phyloP scores from a whole-genome alignment of 2,329 filamentous ascomycete genomes.

The Penicillium vulpinum region DNA sequence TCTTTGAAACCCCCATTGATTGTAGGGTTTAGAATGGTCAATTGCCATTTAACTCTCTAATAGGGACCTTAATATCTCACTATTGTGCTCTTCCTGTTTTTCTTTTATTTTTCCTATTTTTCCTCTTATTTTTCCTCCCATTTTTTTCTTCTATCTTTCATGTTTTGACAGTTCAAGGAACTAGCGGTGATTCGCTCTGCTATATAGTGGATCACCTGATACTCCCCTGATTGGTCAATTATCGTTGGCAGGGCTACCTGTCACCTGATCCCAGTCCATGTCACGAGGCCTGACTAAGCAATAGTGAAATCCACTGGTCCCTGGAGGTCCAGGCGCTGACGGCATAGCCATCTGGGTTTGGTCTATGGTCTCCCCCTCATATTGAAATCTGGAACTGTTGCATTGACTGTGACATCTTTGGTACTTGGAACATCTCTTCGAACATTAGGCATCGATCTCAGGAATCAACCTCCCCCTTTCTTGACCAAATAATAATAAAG shows the following conservation, averaged over 20 bases:
- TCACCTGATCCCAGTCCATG: conserved; percentile 17
- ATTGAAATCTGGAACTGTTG: not conserved
- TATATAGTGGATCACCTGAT: conserved; percentile 1
- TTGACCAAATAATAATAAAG: conserved; percentile 6
- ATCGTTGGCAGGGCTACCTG: conserved; percentile 24
- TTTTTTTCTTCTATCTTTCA: conserved; percentile 2
- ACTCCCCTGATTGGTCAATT: conserved; percentile 11
- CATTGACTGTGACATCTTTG: not conserved
- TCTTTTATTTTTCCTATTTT: not conserved
- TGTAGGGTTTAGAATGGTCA: not conserved
- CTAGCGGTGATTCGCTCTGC: conserved; percentile 17
- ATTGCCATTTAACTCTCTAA: not conserved
- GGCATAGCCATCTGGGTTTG: conserved; percentile 5
- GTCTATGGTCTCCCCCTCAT: not conserved
- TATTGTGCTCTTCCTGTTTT: not conserved
- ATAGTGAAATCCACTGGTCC: conserved; percentile 11
- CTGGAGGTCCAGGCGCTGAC: conserved; percentile 7
- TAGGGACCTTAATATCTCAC: not conserved
- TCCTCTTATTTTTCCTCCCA: not conserved
- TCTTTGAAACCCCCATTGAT: not conserved
- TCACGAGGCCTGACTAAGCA: conserved; percentile 17
- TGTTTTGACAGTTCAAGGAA: conserved; percentile 3
- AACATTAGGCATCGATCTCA: not conserved
- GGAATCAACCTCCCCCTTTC: not conserved
- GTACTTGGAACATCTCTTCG: not conserved